Evolutionary conservation across 805 yeast genomes (phyloP).

Genomic region (Cyberlindnera samutprakarnensis): DNA sequence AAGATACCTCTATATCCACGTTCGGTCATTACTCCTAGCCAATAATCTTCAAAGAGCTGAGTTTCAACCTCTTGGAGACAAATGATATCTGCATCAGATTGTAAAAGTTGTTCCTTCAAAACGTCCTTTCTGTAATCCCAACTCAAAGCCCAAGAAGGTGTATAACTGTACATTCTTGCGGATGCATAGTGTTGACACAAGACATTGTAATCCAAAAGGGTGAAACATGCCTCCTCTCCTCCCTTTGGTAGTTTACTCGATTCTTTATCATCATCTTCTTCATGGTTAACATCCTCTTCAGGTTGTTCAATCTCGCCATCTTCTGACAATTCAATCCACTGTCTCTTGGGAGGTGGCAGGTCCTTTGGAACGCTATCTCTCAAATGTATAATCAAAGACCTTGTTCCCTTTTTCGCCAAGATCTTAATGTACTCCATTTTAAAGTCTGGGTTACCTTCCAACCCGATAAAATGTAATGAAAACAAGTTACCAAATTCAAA

Average conservation of each 20-base stretch:
- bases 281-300: slow-evolving; percentile 21
- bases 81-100: slow-evolving; percentile 63
- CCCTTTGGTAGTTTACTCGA: too few relatives aligned
- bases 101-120: slow-evolving; percentile 64
- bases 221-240: too few relatives aligned
- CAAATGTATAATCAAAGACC: slow-evolving; percentile 69
- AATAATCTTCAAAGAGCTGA: slow-evolving; percentile 74
- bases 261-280: slow-evolving; percentile 23
- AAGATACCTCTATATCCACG: slow-evolving; percentile 77
- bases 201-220: slow-evolving; percentile 82
- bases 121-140: slow-evolving; percentile 86
- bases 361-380: slow-evolving; percentile 76
- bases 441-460: slow-evolving; percentile 82
- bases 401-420: slow-evolving; percentile 75
- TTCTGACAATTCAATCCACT: slow-evolving; percentile 73
- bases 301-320: slow-evolving; percentile 53
- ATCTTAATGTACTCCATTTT: slow-evolving; percentile 56
- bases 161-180: slow-evolving; percentile 81
- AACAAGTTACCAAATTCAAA: slow-evolving; percentile 77
- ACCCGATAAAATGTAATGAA: slow-evolving; percentile 80
- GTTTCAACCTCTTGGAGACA: slow-evolving; percentile 97
- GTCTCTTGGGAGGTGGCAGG: slow-evolving; percentile 63
- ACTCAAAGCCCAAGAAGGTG: slow-evolving; percentile 94
- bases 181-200: slow-evolving; percentile 96
- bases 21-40: slow-evolving; percentile 67